Percentiles rank a stretch among this genome's conserved stretches.
phyloP scores from a whole-genome alignment of 495 filamentous ascomycete genomes.

The Daldinia vernicosa region DNA sequence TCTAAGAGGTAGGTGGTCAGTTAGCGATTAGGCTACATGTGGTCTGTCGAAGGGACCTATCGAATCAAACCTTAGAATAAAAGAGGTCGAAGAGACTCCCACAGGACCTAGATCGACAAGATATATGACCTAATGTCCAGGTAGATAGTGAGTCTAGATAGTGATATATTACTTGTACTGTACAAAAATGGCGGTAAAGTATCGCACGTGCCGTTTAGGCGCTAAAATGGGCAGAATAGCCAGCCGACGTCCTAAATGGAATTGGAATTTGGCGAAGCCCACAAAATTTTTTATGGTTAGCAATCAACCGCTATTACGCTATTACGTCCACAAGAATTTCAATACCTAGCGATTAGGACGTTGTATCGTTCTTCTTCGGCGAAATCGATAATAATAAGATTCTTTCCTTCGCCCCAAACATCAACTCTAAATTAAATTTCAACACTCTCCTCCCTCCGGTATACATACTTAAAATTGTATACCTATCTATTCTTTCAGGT shows the following conservation, averaged over 20 bases:
- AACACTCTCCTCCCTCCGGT: background rate
- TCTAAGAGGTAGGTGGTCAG: too few species aligned
- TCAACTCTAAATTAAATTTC: background rate
- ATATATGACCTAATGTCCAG: background rate
- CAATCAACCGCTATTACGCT: slow-evolving; percentile 13
- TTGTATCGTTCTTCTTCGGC: background rate
- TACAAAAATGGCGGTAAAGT: slow-evolving; percentile 21
- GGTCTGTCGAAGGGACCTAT: background rate
- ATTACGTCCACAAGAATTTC: slow-evolving; percentile 24
- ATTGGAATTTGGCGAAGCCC: slow-evolving; percentile 39
- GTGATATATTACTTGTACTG: background rate
- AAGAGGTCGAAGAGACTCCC: background rate
- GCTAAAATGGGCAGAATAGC: slow-evolving; percentile 29
- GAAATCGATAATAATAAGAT: background rate
- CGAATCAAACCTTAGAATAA: background rate
- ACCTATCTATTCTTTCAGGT: background rate
- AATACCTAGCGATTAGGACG: slow-evolving; percentile 13
- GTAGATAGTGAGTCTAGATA: background rate
- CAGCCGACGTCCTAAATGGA: slow-evolving; percentile 24
- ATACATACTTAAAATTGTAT: background rate
- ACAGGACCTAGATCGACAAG: background rate
- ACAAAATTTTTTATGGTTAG: slow-evolving; percentile 37
- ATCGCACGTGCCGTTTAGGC: slow-evolving; percentile 29
- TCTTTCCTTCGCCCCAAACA: background rate
- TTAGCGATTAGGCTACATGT: too few species aligned